A percentile compares a stretch with the other conserved stretches of the same genome.
Evolutionary conservation across 805 yeast genomes (phyloP).

Genomic region (Priceomyces castillae): DNA sequence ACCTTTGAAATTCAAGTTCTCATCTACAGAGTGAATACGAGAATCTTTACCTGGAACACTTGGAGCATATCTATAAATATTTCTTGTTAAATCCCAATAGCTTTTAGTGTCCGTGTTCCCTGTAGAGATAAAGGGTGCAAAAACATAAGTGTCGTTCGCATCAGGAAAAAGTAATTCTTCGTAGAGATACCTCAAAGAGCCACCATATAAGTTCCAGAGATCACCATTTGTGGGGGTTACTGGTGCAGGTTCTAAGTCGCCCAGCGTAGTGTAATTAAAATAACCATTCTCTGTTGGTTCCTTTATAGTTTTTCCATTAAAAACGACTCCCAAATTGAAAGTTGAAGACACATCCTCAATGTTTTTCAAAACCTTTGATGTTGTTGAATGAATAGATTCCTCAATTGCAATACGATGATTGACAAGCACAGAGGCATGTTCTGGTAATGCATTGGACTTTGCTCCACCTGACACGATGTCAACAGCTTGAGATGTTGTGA

Average conservation of each 20-base stretch:
- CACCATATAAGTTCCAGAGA: conserved; percentile 35
- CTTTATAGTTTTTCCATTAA: conserved; percentile 22
- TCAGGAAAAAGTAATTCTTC: conserved; percentile 31
- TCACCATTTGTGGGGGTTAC: conserved; percentile 32
- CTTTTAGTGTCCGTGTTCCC: conserved; percentile 43
- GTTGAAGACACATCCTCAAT: conserved; percentile 31
- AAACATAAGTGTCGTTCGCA: conserved; percentile 22
- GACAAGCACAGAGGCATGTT: conserved; percentile 40
- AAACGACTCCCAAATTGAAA: conserved; percentile 35
- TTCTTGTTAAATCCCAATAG: conserved; percentile 39
- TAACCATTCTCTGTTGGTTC: conserved; percentile 28
- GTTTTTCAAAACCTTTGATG: conserved; percentile 30
- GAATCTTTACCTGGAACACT: conserved; percentile 18
- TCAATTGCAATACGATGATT: conserved; percentile 50
- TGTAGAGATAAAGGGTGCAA: conserved; percentile 33
- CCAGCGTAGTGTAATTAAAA: conserved; percentile 26
- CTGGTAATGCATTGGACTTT: conserved; percentile 52
- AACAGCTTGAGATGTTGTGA: conserved; percentile 48
- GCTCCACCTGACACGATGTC: conserved; percentile 49
- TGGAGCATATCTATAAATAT: conserved; percentile 37
- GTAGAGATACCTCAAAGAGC: conserved; percentile 35
- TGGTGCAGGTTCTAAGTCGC: conserved; percentile 38
- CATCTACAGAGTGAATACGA: conserved; percentile 36
- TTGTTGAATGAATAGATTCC: conserved; percentile 31
- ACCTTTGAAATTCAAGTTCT: conserved; percentile 26